Percentiles rank a stretch among this genome's conserved stretches.
Evolutionary conservation across 2,329 filamentous ascomycete genomes (phyloP).

Genomic region (Sclerotinia borealis): DNA sequence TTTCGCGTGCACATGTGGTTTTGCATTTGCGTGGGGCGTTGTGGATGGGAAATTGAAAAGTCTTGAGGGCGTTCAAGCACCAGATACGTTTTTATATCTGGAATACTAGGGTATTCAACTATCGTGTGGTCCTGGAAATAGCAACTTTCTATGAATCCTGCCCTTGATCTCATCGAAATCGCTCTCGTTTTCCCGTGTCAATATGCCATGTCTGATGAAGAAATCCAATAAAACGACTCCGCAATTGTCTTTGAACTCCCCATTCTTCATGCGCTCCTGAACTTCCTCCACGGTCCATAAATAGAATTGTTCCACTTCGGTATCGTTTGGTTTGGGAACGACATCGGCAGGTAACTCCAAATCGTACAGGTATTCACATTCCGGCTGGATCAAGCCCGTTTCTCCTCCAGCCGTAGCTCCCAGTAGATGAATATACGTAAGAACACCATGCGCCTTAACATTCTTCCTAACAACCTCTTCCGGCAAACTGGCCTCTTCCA

Average conservation of each 20-base stretch:
- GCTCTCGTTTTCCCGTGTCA: slow-evolving; percentile 73
- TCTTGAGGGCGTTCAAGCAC: slow-evolving; percentile 17
- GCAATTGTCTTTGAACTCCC: slow-evolving; percentile 91
- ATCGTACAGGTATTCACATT: slow-evolving; percentile 89
- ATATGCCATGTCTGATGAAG: slow-evolving; percentile 75
- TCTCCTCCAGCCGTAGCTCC: slow-evolving; percentile 73
- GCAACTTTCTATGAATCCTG: slow-evolving; percentile 70
- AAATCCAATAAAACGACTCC: slow-evolving; percentile 81
- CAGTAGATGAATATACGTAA: slow-evolving; percentile 82
- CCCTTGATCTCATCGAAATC: slow-evolving; percentile 69
- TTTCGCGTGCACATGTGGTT: slow-evolving; percentile 19
- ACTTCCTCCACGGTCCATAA: slow-evolving; percentile 74
- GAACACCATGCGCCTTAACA: slow-evolving; percentile 56
- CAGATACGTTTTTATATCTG: slow-evolving; percentile 2
- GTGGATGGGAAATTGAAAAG: slow-evolving; percentile 22
- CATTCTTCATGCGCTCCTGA: slow-evolving; percentile 58
- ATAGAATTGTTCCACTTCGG: slow-evolving; percentile 81
- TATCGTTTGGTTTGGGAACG: slow-evolving; percentile 71
- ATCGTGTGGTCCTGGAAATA: slow-evolving; percentile 66
- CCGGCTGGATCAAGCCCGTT: slow-evolving; percentile 76
- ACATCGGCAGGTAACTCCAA: slow-evolving; percentile 66
- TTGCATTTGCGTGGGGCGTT: slow-evolving; percentile 23
- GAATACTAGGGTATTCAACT: slow-evolving; percentile 4
- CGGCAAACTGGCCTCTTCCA: slow-evolving; percentile 80
- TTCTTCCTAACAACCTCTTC: slow-evolving; percentile 59